Percentiles rank a stretch among this genome's conserved stretches.
Evolutionary conservation across 2,329 filamentous ascomycete species (phyloP).

Genomic region (Penicillium sp.): DNA sequence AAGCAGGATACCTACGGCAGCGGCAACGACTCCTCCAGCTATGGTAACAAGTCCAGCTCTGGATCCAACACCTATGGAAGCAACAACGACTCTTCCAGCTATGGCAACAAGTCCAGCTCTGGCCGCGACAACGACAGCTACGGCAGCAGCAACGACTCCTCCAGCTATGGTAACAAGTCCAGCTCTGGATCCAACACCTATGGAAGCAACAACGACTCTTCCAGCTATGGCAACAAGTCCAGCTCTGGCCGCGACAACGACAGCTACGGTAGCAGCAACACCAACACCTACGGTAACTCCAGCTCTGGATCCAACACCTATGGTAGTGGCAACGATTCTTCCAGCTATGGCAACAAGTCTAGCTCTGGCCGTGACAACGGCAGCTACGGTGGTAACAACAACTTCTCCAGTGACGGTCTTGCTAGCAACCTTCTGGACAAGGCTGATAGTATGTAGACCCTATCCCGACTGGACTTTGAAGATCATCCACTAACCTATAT

Average conservation of each 20-base stretch:
- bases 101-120: neutral
- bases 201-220: too few species aligned
- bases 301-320: neutral
- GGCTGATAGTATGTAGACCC: neutral
- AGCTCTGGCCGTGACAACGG: neutral
- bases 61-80: neutral
- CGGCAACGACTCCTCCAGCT: neutral
- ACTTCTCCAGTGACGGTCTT: neutral
- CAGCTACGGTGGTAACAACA: neutral
- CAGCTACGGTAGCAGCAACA: neutral
- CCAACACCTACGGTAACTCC: neutral
- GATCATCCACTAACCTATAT: neutral
- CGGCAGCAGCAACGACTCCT: neutral
- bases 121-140: neutral
- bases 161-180: neutral
- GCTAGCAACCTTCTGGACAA: neutral
- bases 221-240: constrained; percentile 1
- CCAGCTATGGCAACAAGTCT: neutral
- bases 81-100: neutral
- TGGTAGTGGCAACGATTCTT: neutral
- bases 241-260: neutral
- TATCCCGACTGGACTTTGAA: neutral
- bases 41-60: neutral
- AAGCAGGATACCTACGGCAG: neutral
- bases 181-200: neutral